phyloP scores from a whole-genome alignment of 2,329 filamentous ascomycete species.

The Magnaporthales sp. region DNA sequence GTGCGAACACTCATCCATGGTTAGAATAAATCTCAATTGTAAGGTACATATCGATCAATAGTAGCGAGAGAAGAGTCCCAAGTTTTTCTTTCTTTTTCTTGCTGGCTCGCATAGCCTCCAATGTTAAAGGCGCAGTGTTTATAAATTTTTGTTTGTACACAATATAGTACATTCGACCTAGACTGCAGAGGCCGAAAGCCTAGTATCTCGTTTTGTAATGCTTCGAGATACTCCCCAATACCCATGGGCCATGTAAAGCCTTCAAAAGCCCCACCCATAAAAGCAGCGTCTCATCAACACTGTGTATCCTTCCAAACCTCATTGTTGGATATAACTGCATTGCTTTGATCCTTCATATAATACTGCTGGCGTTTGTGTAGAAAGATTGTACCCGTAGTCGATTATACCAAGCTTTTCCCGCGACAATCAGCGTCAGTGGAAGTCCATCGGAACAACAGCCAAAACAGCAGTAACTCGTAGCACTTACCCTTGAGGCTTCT shows the following conservation, averaged over 20 bases:
- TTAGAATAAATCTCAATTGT: not conserved
- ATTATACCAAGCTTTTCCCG: not conserved
- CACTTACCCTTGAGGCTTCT: conserved; percentile 5
- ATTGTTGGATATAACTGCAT: not conserved
- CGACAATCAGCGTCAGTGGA: not conserved
- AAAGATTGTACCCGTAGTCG: not conserved
- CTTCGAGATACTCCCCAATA: not conserved
- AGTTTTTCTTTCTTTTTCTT: not conserved
- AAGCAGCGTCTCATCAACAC: not conserved
- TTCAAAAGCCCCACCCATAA: not conserved
- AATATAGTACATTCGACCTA: not conserved
- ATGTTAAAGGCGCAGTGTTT: not conserved
- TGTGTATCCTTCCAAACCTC: not conserved
- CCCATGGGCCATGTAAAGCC: not conserved
- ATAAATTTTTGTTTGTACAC: not conserved
- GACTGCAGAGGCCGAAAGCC: not conserved
- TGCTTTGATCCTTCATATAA: not conserved
- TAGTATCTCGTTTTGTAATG: not conserved
- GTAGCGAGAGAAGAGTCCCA: not conserved
- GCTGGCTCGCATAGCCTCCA: not conserved
- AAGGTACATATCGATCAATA: not conserved
- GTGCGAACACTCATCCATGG: not conserved
- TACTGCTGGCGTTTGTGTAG: not conserved
- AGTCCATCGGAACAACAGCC: not conserved
- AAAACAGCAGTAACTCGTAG: not conserved